Conservation (phyloP, 169 alveolate species). For the Condylostoma magnum region DNA sequence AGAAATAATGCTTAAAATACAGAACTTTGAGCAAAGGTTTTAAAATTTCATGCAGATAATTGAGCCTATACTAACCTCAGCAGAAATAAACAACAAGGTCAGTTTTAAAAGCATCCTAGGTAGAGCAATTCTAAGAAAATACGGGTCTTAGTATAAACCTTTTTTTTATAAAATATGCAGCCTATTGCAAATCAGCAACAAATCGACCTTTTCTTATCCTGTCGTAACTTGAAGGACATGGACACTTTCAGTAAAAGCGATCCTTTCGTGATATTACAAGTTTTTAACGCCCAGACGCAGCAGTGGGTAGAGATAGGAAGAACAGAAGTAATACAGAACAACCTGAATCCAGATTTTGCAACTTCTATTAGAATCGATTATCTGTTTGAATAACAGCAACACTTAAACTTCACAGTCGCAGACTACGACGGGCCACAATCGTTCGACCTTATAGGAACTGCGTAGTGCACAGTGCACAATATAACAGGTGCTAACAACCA, state of each 20-base stretch:
- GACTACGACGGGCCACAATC: constrained; percentile 48
- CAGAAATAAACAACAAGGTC: too few relatives aligned
- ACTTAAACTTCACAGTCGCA: constrained; percentile 43
- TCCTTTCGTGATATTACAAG: too few relatives aligned
- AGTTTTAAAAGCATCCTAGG: too few relatives aligned
- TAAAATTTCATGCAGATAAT: too few relatives aligned
- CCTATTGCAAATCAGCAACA: too few relatives aligned
- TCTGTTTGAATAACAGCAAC: constrained; percentile 35
- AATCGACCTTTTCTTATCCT: constrained; percentile 51
- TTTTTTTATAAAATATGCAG: too few relatives aligned
- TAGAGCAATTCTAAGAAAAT: too few relatives aligned
- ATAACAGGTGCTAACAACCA: not conserved
- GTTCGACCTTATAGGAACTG: not conserved
- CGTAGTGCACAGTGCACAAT: not conserved
- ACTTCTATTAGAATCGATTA: not conserved
- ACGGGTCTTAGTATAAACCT: too few relatives aligned
- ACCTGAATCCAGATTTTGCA: constrained; percentile 23
- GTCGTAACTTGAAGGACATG: constrained; percentile 53
- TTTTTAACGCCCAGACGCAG: not conserved
- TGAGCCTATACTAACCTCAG: too few relatives aligned
- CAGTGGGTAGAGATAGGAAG: not conserved
- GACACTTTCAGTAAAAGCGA: constrained; percentile 63
- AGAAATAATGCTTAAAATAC: too few relatives aligned
- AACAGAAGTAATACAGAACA: constrained; percentile 23
- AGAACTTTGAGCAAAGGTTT: too few relatives aligned